Evolutionary conservation across 139 green algal species (phyloP).

Genomic region (Coccomyxa sp.): DNA sequence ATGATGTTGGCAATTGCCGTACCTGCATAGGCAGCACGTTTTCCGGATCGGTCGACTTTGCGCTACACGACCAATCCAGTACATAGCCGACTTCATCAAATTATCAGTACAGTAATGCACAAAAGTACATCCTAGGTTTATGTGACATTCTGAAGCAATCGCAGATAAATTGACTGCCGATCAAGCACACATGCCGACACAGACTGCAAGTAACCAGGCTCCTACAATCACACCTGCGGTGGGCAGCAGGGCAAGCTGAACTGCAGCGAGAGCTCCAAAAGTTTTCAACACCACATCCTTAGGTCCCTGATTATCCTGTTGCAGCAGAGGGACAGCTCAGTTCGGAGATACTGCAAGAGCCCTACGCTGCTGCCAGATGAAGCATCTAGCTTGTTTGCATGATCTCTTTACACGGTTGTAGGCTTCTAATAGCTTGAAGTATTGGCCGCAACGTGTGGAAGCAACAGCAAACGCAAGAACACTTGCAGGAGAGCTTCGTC

Average conservation of each 20-base stretch:
- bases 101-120: too few species aligned
- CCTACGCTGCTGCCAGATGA: neutral
- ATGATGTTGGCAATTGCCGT: neutral
- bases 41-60: too few species aligned
- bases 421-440: neutral
- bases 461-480: neutral
- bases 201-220: too few species aligned
- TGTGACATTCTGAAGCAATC: too few species aligned
- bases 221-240: neutral
- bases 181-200: too few species aligned
- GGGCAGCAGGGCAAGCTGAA: neutral
- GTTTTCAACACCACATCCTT: constrained; percentile 4
- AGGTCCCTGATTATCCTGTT: neutral
- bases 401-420: neutral
- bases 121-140: too few species aligned
- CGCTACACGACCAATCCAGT: too few species aligned
- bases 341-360: neutral
- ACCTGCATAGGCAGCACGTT: neutral
- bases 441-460: neutral
- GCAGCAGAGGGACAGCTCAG: neutral
- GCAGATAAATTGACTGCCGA: too few species aligned
- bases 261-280: neutral
- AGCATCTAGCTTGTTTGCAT: neutral
- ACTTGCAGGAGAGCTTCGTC: neutral
- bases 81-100: too few species aligned